Conservation (phyloP, 331 rosid species). For the Rosa hybrid region DNA sequence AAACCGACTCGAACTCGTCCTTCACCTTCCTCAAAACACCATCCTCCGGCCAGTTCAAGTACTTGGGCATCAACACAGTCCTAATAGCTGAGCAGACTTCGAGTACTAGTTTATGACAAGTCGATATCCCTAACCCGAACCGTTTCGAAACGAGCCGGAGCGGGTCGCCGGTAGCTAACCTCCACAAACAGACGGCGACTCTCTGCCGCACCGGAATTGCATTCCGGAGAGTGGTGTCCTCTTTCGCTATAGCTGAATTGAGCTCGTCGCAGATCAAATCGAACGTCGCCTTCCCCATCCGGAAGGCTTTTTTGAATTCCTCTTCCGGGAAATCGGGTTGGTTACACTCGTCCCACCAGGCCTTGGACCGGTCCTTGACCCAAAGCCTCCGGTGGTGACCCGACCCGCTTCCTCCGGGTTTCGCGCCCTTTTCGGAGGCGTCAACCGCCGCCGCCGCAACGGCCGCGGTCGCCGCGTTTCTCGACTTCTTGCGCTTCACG, state of each 20-base stretch:
- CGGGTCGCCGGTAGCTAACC: slow-evolving; percentile 94
- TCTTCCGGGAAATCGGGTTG: slow-evolving; percentile 73
- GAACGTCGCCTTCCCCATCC: slow-evolving; percentile 82
- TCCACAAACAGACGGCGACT: slow-evolving; percentile 90
- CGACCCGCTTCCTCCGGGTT: slow-evolving; percentile 24
- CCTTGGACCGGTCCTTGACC: slow-evolving; percentile 92
- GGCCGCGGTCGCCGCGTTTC: slow-evolving; percentile 40
- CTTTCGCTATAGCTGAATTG: slow-evolving; percentile 79
- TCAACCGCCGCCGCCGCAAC: slow-evolving; percentile 24
- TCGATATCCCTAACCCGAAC: slow-evolving; percentile 88
- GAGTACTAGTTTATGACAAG: slow-evolving; percentile 84
- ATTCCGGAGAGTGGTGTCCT: slow-evolving; percentile 69
- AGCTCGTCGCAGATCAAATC: slow-evolving; percentile 77
- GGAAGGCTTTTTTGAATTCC: slow-evolving; percentile 77
- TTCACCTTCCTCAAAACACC: slow-evolving; percentile 40
- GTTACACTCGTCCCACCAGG: slow-evolving; percentile 97
- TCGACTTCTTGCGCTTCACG: slow-evolving; percentile 49
- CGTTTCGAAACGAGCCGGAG: slow-evolving; percentile 73
- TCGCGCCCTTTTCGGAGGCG: slow-evolving; percentile 25
- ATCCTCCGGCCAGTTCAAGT: slow-evolving; percentile 83
- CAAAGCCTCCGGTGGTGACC: slow-evolving; percentile 70
- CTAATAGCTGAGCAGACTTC: slow-evolving; percentile 90
- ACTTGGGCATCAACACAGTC: slow-evolving; percentile 80
- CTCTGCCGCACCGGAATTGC: slow-evolving; percentile 89
- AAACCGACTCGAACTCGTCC: slow-evolving; percentile 57